These are phyloP conservation scores for Mrakia blollopis DNA, from an alignment of 768 basidiomycete genomes.

Conservation along the genomic window DNA sequence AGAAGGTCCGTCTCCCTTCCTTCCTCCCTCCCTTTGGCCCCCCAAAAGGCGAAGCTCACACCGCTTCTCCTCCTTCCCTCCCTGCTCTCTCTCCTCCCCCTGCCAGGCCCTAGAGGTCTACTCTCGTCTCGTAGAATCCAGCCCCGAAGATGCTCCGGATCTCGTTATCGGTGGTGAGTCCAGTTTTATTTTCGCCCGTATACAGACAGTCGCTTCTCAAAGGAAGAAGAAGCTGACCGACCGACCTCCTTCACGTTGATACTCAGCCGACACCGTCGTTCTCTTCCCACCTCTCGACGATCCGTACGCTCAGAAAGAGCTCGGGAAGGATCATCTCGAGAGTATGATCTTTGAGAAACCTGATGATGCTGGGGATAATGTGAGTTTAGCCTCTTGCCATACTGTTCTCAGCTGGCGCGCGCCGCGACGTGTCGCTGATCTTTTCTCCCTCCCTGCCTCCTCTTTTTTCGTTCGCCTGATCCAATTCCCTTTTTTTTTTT, in stretches of 20 bases:
- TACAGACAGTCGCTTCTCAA: neutral
- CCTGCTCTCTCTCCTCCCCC: neutral
- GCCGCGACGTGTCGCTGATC: neutral
- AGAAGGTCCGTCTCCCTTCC: slow-evolving; percentile 50
- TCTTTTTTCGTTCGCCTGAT: too few species aligned
- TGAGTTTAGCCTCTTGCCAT: slow-evolving; percentile 18
- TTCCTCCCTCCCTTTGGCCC: neutral
- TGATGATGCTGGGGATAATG: slow-evolving; percentile 59
- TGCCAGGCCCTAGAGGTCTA: slow-evolving; percentile 73
- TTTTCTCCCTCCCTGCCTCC: neutral
- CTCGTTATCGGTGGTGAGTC: slow-evolving; percentile 67
- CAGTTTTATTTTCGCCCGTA: neutral
- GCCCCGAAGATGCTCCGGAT: slow-evolving; percentile 68
- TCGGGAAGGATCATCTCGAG: slow-evolving; percentile 20
- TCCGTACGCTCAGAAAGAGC: slow-evolving; percentile 38
- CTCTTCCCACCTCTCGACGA: slow-evolving; percentile 55
- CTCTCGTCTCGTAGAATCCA: slow-evolving; percentile 64
- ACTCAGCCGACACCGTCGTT: slow-evolving; percentile 88
- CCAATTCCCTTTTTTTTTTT: neutral
- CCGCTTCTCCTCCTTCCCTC: neutral
- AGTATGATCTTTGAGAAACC: slow-evolving; percentile 85
- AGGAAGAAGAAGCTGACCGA: neutral
- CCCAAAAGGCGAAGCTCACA: neutral
- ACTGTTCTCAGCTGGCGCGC: too few species aligned
- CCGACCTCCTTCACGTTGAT: slow-evolving; percentile 11